Conservation (phyloP, 495 filamentous ascomycete genomes). For the Podospora comata region DNA sequence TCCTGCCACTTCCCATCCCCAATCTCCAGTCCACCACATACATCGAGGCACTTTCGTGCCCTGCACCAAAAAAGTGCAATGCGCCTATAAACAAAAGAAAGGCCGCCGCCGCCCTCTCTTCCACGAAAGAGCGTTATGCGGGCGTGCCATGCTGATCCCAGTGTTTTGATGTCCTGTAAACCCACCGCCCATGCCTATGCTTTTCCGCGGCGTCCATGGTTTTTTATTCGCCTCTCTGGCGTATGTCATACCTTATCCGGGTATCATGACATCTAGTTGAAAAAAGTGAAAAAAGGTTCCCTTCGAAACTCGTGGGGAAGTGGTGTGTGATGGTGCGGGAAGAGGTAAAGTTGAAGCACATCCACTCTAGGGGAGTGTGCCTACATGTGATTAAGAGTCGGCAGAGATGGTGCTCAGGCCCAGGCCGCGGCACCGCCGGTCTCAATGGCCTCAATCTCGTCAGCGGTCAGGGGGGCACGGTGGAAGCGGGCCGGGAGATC, state of each 20-base stretch:
- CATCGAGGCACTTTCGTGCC: constrained; percentile 1
- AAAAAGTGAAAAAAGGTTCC: neutral
- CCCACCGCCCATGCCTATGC: constrained; percentile 2
- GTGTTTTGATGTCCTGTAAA: constrained; percentile 1
- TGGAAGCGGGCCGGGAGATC: constrained; percentile 84
- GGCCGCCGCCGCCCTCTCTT: neutral
- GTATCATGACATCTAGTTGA: neutral
- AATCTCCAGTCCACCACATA: neutral
- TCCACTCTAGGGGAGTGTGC: neutral
- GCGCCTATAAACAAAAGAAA: neutral
- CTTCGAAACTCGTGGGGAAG: neutral
- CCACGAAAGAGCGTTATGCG: neutral
- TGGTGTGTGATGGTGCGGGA: neutral
- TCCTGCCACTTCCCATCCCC: neutral
- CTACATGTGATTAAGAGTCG: neutral
- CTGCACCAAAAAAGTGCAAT: neutral
- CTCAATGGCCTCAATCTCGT: constrained; percentile 94
- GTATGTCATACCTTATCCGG: neutral
- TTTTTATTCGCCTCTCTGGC: constrained; percentile 3
- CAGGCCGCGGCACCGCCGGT: constrained; percentile 69
- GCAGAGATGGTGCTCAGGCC: constrained; percentile 27
- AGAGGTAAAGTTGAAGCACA: neutral
- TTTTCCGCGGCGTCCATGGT: neutral
- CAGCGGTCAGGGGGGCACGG: constrained; percentile 63
- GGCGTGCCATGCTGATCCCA: neutral